Percentiles rank a stretch among this genome's conserved stretches.
Conservation (phyloP, 805 yeast genomes). For the Metschnikowia drakensbergensis region DNA sequence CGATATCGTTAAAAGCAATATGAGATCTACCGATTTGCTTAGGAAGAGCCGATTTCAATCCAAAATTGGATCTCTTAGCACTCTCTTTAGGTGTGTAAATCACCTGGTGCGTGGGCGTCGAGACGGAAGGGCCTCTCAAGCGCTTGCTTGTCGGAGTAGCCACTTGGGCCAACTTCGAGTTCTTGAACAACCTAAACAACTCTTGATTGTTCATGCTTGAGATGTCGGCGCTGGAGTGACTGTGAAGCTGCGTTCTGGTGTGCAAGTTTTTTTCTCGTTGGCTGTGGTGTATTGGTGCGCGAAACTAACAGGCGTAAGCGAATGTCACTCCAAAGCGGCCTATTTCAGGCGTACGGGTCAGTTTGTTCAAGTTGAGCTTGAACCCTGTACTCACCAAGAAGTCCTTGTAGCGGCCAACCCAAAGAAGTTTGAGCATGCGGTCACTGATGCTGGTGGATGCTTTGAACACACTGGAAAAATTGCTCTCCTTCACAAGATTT, state of each 20-base stretch:
- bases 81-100: constrained; percentile 66
- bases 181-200: constrained; percentile 28
- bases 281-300: constrained; percentile 16
- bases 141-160: constrained; percentile 36
- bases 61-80: constrained; percentile 67
- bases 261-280: neutral
- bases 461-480: constrained; percentile 69
- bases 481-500: constrained; percentile 46
- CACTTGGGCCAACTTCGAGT: constrained; percentile 43
- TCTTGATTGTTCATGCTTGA: constrained; percentile 16
- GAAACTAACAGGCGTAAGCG: constrained; percentile 51
- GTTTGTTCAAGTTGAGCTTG: constrained; percentile 40
- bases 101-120: constrained; percentile 66
- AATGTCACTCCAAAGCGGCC: constrained; percentile 56
- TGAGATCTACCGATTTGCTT: constrained; percentile 53
- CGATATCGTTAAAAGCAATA: constrained; percentile 62
- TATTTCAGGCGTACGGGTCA: constrained; percentile 43
- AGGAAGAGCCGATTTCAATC: constrained; percentile 70
- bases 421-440: constrained; percentile 56
- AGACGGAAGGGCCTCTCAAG: constrained; percentile 27
- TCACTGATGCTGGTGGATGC: constrained; percentile 66
- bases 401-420: constrained; percentile 87
- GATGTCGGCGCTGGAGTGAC: neutral
- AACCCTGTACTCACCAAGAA: constrained; percentile 76
- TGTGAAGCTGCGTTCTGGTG: neutral